A percentile compares a stretch with the other conserved stretches of the same genome.
These are phyloP conservation scores for Termitomyces sp. DNA, from an alignment of 768 basidiomycete species.

Conservation along the genomic window DNA sequence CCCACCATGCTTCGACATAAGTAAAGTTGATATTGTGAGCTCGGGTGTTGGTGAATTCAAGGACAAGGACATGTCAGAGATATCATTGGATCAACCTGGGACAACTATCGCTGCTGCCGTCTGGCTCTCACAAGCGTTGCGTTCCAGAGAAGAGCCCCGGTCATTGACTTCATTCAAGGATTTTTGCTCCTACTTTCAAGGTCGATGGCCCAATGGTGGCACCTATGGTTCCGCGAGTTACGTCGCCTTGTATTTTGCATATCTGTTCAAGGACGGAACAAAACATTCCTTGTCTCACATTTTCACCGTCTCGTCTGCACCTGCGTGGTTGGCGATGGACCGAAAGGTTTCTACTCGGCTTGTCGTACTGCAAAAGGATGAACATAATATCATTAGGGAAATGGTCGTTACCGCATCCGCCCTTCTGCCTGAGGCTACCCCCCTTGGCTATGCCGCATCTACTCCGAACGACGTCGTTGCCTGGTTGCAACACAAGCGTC, in stretches of 20 bases:
- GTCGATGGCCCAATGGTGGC: not conserved
- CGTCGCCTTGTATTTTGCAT: conserved; percentile 1
- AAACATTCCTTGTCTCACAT: not conserved
- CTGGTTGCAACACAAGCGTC: not conserved
- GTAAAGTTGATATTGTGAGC: not conserved
- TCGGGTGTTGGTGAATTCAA: too few species aligned
- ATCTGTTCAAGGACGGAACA: not conserved
- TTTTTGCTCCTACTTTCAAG: not conserved
- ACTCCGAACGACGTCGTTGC: not conserved
- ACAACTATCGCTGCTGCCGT: not conserved
- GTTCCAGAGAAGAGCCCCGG: not conserved
- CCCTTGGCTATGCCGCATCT: not conserved
- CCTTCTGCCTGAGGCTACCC: not conserved
- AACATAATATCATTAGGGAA: too few species aligned
- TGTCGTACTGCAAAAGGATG: not conserved
- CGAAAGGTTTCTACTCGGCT: not conserved
- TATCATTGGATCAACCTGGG: not conserved
- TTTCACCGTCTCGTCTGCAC: not conserved
- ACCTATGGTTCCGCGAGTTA: not conserved
- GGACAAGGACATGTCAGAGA: not conserved
- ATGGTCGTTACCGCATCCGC: not conserved
- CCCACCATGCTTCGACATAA: not conserved
- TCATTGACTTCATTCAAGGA: not conserved
- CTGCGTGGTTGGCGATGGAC: not conserved
- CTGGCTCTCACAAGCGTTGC: not conserved